Evolutionary conservation across 805 yeast species (phyloP), one percentile per base, ranked within the genome.

Genomic region (Kuraishia ogatae): DNA sequence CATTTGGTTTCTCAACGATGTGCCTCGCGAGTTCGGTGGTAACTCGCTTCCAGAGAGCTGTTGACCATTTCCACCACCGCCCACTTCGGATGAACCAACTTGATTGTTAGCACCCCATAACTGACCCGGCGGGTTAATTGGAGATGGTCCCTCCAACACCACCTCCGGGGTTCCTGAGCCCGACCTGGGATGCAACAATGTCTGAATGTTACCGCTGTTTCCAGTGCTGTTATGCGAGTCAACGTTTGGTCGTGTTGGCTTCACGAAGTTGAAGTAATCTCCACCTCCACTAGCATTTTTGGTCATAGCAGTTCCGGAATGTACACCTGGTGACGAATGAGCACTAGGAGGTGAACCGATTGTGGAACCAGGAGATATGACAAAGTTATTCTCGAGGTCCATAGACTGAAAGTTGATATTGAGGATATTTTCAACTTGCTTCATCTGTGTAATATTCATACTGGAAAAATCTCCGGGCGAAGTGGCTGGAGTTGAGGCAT

Each of bases 1-100:
- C 58, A 56, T 5, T 55, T 53, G 28, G 21, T 55, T 5, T 60
- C 23, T 47, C 60, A 48, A 35, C 7, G 58, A 55, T 13, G 59
- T 3, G n/a, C 43, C 43, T 8, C 13, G 7, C n/a, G 43, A 15
- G 15, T 35, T 10, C 43, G 7, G 43, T 10, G 10, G 29, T 10
- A 26, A 5, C 5, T 26, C 29, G 29, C 29, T 26, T 26, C n/a
- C n/a, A n/a, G n/a, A n/a, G n/a, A n/a, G n/a, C n/a, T n/a, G n/a
- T n/a, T n/a, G n/a, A n/a, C n/a, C n/a, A n/a, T n/a, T n/a, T n/a
- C 29, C 29, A 26, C 29, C 29, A 26, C 5, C 10, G 29, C 43
- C 43, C 4, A 8, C 43, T 15, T 35, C 43, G 43, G 43, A 10
- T 26, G 29, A 35, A 35, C 43, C 17, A 35, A 35, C 43, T 35